Evolutionary conservation across 148 eudicot species (phyloP).

Genomic region (Rhododendron henanense): DNA sequence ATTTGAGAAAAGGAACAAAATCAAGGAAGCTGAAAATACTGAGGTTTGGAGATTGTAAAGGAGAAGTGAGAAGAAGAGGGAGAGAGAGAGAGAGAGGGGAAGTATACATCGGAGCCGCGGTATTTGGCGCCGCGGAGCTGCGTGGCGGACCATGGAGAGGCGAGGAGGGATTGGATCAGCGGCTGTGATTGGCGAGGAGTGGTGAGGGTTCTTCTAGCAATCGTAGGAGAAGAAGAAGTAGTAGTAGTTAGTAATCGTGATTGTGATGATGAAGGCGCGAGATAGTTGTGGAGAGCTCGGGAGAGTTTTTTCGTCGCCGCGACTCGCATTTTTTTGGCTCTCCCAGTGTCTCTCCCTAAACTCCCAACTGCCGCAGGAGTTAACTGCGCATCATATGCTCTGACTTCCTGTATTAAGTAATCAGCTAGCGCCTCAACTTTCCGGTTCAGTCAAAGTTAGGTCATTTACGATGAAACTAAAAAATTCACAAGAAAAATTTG

Average conservation of each 20-base stretch:
- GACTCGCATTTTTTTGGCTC: not conserved
- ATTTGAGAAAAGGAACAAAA: not conserved
- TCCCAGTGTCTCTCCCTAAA: too few species aligned
- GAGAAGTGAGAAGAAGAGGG: not conserved
- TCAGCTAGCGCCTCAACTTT: too few species aligned
- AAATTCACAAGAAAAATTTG: too few species aligned
- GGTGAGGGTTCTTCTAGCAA: constrained; percentile 16
- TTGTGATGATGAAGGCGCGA: not conserved
- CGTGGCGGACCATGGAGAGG: constrained; percentile 48
- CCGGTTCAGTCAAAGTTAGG: too few species aligned
- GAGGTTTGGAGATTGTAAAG: not conserved
- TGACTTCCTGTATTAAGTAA: too few species aligned
- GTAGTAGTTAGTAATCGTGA: not conserved
- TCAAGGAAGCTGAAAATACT: not conserved
- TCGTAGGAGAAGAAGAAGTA: not conserved
- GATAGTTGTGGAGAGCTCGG: not conserved
- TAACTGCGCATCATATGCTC: too few species aligned
- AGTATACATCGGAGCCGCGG: constrained; percentile 60
- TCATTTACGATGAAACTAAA: too few species aligned
- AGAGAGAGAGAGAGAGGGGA: not conserved
- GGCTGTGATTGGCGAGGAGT: not conserved
- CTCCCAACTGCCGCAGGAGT: too few species aligned
- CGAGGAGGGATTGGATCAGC: constrained; percentile 12
- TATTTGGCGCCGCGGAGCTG: constrained; percentile 73
- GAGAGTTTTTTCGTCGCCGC: not conserved